phyloP scores from a whole-genome alignment of 305 asterid species.

The Fraxinus dipetala region DNA sequence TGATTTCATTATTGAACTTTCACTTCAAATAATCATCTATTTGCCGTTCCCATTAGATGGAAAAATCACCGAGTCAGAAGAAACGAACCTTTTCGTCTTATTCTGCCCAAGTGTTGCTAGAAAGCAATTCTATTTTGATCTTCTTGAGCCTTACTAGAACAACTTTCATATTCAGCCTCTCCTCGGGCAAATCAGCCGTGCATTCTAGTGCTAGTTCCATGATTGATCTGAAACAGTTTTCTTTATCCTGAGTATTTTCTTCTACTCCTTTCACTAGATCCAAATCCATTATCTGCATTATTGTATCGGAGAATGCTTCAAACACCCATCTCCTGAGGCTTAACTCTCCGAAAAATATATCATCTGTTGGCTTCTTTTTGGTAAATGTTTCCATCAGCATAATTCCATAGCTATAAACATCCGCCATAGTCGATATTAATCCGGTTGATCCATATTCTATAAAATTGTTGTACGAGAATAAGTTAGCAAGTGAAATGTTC shows the following conservation, averaged over 20 bases:
- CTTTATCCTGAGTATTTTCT: not conserved
- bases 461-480: not conserved
- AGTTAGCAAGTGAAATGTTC: not conserved
- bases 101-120: not conserved
- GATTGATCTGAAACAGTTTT: not conserved
- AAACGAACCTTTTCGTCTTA: not conserved
- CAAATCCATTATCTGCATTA: not conserved
- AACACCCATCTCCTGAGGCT: constrained; percentile 12
- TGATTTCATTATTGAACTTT: not conserved
- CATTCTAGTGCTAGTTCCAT: constrained; percentile 26
- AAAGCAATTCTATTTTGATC: constrained; percentile 2
- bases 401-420: constrained; percentile 35
- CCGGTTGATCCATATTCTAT: constrained; percentile 36
- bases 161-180: constrained; percentile 19
- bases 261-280: not conserved
- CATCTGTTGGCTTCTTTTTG: constrained; percentile 26
- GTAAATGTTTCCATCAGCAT: constrained; percentile 28
- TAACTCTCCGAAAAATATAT: constrained; percentile 19
- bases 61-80: not conserved
- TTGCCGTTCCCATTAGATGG: not conserved
- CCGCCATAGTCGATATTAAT: constrained; percentile 24
- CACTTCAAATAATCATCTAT: not conserved
- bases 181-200: constrained; percentile 3
- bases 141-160: constrained; percentile 9
- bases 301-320: not conserved